Conservation (phyloP, 257 asterid genomes). For the Cynanchum wilfordii region DNA sequence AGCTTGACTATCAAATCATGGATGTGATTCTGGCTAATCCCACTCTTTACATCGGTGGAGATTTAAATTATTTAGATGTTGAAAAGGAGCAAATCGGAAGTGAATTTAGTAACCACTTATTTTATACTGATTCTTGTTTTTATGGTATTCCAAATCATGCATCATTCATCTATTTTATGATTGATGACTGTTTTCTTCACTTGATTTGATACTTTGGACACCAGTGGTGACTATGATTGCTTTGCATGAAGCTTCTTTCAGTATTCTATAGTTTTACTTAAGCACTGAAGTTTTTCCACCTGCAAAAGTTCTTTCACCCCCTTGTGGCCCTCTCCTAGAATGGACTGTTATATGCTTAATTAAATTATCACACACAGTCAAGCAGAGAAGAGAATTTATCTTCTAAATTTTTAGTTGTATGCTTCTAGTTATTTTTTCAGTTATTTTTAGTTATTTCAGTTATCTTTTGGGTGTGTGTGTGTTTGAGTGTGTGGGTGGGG, state of each 20-base stretch:
- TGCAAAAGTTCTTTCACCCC: neutral
- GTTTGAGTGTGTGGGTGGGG: neutral
- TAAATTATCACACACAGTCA: neutral
- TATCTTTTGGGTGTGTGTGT: neutral
- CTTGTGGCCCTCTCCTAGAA: neutral
- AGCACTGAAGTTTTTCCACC: neutral
- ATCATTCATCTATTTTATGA: neutral
- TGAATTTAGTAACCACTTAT: neutral
- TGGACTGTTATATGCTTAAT: no score
- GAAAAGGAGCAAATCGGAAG: neutral
- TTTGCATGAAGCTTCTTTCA: neutral
- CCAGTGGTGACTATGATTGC: neutral
- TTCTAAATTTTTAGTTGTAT: neutral
- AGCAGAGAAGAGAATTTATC: neutral
- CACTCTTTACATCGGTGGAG: neutral
- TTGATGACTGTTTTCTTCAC: neutral
- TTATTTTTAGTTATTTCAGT: slow-evolving; percentile 6
- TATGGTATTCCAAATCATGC: neutral
- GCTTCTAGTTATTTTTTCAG: neutral
- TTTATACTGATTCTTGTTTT: neutral
- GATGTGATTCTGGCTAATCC: neutral
- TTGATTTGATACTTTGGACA: slow-evolving; percentile 1
- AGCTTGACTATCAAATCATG: neutral
- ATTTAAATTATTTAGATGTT: no score
- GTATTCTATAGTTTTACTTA: neutral